These are phyloP conservation scores for Colletotrichum viniferum DNA, from an alignment of 2,329 filamentous ascomycete species.

Conservation along the genomic window DNA sequence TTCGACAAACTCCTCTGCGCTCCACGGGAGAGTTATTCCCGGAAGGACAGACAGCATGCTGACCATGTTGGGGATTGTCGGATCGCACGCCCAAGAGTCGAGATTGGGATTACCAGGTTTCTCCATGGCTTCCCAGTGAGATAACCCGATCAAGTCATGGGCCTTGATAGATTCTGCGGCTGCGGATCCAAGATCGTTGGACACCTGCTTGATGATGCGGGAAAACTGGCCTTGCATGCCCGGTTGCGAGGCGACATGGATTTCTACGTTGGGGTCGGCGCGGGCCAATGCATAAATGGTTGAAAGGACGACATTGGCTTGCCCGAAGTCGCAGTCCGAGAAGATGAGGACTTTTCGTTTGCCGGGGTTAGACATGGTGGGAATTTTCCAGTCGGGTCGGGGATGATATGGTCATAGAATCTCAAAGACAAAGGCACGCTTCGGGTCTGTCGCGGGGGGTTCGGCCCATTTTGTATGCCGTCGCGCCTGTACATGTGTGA, in stretches of 20 bases:
- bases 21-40: neutral
- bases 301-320: conserved; percentile 51
- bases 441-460: neutral
- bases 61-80: neutral
- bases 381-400: neutral
- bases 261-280: neutral
- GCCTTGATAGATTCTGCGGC: neutral
- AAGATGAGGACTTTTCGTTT: conserved; percentile 40
- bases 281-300: conserved; percentile 39
- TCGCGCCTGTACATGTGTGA: neutral
- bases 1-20: neutral
- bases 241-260: neutral
- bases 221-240: neutral
- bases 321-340: conserved; percentile 49
- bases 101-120: neutral
- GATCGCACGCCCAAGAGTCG: neutral
- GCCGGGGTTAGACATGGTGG: neutral
- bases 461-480: neutral
- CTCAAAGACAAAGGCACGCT: neutral
- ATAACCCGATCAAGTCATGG: neutral
- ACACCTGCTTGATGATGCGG: neutral
- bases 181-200: neutral
- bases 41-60: neutral
- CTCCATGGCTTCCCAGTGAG: neutral
- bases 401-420: neutral